Percentiles rank a stretch among this genome's conserved stretches.
Evolutionary conservation across 495 filamentous ascomycete genomes (phyloP).

Genomic region (Barbatosphaeria neglecta): DNA sequence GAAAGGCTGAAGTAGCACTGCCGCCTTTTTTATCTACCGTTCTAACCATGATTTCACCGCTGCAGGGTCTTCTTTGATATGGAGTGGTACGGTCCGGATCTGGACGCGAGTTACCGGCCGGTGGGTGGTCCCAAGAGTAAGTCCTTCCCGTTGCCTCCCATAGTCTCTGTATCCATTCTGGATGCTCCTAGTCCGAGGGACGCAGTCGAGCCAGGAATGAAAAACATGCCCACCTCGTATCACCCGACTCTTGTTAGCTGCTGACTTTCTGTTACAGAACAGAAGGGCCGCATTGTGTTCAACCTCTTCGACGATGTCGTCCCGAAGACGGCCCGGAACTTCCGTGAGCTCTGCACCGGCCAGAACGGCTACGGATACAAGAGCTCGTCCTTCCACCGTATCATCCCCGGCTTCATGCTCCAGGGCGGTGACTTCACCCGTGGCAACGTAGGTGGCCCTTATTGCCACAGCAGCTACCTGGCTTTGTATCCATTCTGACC

Average conservation of each 20-base stretch:
- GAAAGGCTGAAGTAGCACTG: too few species aligned
- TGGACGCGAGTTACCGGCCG: slow-evolving; percentile 42
- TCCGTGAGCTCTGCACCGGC: slow-evolving; percentile 85
- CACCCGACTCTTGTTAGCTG: neutral
- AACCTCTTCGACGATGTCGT: slow-evolving; percentile 77
- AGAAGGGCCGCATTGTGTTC: slow-evolving; percentile 77
- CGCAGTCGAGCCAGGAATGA: neutral
- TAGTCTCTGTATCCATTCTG: slow-evolving; percentile 3
- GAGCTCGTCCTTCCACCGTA: slow-evolving; percentile 82
- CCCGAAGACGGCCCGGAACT: slow-evolving; percentile 89
- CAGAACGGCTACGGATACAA: slow-evolving; percentile 80
- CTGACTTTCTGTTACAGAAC: slow-evolving; percentile 39
- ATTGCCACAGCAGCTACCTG: neutral
- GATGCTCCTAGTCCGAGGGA: neutral
- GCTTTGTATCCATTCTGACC: neutral
- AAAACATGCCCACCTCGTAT: too few species aligned
- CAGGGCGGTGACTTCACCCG: slow-evolving; percentile 99
- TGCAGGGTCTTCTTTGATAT: slow-evolving; percentile 34
- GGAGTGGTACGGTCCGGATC: slow-evolving; percentile 53
- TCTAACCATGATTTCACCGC: too few species aligned
- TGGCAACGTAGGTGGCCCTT: slow-evolving; percentile 57
- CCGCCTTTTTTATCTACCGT: too few species aligned
- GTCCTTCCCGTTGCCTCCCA: slow-evolving; percentile 17
- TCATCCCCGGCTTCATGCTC: slow-evolving; percentile 97
- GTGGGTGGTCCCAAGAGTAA: slow-evolving; percentile 51